Evolutionary conservation across 257 asterid species (phyloP).

Genomic region (Sherardia arvensis): DNA sequence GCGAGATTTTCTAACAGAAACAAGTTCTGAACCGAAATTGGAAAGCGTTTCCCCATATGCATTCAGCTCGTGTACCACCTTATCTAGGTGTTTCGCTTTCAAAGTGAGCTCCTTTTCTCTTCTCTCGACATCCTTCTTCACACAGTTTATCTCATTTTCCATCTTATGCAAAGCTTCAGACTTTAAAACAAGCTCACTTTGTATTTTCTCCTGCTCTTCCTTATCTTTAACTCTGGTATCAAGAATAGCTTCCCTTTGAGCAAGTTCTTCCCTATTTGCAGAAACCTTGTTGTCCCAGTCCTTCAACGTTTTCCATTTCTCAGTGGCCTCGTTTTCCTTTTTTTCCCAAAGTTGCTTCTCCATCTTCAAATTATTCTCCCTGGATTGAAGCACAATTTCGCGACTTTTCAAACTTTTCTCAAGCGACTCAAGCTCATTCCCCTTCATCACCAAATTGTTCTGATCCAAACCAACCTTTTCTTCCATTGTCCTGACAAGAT

Average conservation of each 20-base stretch:
- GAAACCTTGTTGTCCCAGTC: neutral
- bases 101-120: neutral
- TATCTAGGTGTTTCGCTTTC: neutral
- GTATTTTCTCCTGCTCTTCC: neutral
- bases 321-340: neutral
- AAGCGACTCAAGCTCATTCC: neutral
- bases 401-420: neutral
- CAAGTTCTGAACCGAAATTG: neutral
- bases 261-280: neutral
- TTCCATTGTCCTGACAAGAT: neutral
- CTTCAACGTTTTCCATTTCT: slow-evolving; percentile 11
- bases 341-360: slow-evolving; percentile 14
- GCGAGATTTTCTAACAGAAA: no score
- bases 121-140: neutral
- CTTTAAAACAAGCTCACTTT: neutral
- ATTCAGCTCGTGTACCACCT: neutral
- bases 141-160: neutral
- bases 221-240: neutral
- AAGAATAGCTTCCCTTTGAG: neutral
- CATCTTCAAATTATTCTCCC: neutral
- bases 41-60: neutral
- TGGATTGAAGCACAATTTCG: neutral
- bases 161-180: neutral
- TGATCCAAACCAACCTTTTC: neutral
- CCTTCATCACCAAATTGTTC: neutral